Percentiles rank a stretch among this genome's conserved stretches.
phyloP scores from a whole-genome alignment of 176 grass and related monocot species.

The Chloris gayana region DNA sequence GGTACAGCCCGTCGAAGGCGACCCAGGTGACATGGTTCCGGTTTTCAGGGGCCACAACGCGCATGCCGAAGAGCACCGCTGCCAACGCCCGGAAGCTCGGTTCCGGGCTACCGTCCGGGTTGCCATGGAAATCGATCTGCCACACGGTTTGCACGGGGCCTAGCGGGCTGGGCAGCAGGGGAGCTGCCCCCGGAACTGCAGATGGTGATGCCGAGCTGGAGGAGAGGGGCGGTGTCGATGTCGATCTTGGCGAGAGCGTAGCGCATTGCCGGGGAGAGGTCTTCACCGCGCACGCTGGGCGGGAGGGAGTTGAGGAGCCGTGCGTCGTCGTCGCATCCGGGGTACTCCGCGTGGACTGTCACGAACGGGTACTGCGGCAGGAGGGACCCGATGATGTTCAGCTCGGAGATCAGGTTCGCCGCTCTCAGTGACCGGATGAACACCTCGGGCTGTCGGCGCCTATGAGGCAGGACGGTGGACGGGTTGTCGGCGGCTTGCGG shows the following conservation, averaged over 20 bases:
- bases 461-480: neutral
- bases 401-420: neutral
- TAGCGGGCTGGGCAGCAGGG: neutral
- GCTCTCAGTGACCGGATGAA: neutral
- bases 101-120: neutral
- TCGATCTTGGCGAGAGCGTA: constrained; percentile 18
- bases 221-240: neutral
- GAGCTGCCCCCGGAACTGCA: constrained; percentile 4
- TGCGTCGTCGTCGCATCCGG: neutral
- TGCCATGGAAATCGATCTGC: neutral
- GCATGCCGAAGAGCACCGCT: neutral
- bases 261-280: neutral
- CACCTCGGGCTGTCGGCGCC: neutral
- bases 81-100: neutral
- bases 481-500: neutral
- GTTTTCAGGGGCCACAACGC: neutral
- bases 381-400: neutral
- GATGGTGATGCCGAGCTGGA: constrained; percentile 26
- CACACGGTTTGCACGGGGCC: neutral
- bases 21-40: neutral
- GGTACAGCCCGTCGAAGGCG: constrained; percentile 40
- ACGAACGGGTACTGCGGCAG: neutral
- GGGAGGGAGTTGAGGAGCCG: neutral
- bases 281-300: neutral
- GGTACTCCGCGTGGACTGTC: constrained; percentile 3